Percentiles rank a stretch among this genome's conserved stretches.
Conservation (phyloP, 495 filamentous ascomycete genomes). For the Aspergillus kassunensis region DNA sequence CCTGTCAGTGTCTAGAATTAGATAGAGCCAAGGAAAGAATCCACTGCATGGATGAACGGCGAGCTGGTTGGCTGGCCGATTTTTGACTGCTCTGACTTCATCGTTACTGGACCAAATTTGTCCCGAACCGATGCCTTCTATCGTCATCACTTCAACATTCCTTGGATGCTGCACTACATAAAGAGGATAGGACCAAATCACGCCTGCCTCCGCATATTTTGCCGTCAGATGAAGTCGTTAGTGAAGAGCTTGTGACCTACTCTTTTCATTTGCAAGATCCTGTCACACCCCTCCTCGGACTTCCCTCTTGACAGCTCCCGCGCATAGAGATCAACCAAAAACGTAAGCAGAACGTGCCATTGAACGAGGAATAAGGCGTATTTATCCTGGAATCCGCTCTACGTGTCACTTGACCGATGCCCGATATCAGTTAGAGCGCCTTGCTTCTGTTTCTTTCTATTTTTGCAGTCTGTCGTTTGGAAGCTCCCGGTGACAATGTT, state of each 20-base stretch:
- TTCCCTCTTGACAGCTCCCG: conserved; percentile 3
- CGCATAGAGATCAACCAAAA: neutral
- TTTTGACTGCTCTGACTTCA: conserved; percentile 18
- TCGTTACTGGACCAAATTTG: conserved; percentile 12
- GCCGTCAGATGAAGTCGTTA: conserved; percentile 24
- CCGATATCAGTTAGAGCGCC: no score
- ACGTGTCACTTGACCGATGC: conserved; percentile 3
- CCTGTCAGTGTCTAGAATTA: neutral
- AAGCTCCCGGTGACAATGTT: neutral
- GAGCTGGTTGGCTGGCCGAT: conserved; percentile 7
- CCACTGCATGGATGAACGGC: neutral
- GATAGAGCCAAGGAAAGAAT: neutral
- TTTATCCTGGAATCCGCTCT: neutral
- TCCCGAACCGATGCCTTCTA: conserved; percentile 6
- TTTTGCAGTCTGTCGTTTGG: neutral
- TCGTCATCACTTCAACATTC: conserved; percentile 16
- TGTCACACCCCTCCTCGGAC: conserved; percentile 1
- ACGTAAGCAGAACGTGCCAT: conserved; percentile 1
- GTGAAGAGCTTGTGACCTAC: conserved; percentile 18
- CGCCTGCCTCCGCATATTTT: conserved; percentile 1
- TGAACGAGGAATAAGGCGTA: neutral
- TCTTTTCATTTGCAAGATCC: conserved; percentile 8
- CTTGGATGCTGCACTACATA: conserved; percentile 7
- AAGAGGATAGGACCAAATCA: neutral
- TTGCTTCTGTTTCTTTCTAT: neutral